These are phyloP conservation scores for Backusella tuberculispora DNA, from an alignment of 192 early-diverging fungal species.

Conservation along the genomic window DNA sequence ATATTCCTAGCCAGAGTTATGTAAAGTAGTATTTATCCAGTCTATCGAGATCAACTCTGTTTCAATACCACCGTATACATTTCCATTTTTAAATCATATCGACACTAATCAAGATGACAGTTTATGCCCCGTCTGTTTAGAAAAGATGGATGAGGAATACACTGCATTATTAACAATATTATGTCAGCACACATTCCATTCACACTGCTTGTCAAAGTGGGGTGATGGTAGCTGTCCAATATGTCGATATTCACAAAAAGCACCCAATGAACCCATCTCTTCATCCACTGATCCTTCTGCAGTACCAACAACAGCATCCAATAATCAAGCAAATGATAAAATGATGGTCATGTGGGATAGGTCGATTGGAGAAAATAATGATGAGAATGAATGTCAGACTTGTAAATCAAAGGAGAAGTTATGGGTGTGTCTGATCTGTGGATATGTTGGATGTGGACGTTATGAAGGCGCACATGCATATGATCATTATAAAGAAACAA, in stretches of 20 bases:
- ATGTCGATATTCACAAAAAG: slow-evolving; percentile 84
- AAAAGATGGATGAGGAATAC: slow-evolving; percentile 87
- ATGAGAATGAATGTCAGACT: slow-evolving; percentile 48
- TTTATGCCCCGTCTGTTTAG: slow-evolving; percentile 95
- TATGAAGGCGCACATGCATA: slow-evolving; percentile 93
- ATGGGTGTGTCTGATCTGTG: slow-evolving; percentile 99
- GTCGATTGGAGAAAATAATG: slow-evolving; percentile 12
- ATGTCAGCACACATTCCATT: slow-evolving; percentile 98
- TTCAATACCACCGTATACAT: slow-evolving; percentile 63
- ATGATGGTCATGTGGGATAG: neutral
- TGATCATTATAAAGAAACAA: slow-evolving; percentile 80
- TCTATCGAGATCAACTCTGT: slow-evolving; percentile 68
- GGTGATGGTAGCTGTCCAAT: slow-evolving; percentile 91
- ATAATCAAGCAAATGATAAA: neutral
- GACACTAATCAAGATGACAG: slow-evolving; percentile 66
- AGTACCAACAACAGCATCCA: neutral
- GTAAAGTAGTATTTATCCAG: slow-evolving; percentile 81
- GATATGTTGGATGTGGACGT: slow-evolving; percentile 93
- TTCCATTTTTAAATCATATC: slow-evolving; percentile 57
- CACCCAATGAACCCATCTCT: neutral
- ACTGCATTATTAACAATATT: slow-evolving; percentile 91
- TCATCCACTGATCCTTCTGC: neutral
- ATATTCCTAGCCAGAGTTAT: slow-evolving; percentile 65
- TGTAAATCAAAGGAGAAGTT: slow-evolving; percentile 81
- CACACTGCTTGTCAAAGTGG: slow-evolving; percentile 92